Percentiles rank a stretch among this genome's conserved stretches.
phyloP scores from a whole-genome alignment of 331 rosid species.

The Rhamnella rubrinervis region DNA sequence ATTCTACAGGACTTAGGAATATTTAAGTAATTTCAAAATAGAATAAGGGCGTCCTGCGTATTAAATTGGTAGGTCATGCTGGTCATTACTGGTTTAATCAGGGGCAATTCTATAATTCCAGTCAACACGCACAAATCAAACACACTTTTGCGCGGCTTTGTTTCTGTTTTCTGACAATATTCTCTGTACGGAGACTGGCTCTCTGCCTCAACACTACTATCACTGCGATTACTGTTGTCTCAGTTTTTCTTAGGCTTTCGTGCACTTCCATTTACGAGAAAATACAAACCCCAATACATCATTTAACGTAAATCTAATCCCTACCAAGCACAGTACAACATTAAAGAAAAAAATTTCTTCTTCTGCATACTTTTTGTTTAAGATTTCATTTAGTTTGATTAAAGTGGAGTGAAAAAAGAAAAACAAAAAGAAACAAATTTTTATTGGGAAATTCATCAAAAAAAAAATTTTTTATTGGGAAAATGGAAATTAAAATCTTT shows the following conservation, averaged over 20 bases:
- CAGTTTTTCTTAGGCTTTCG: constrained; percentile 21
- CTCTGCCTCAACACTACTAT: neutral
- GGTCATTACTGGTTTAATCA: neutral
- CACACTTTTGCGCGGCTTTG: constrained; percentile 11
- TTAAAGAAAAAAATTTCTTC: neutral
- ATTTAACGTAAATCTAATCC: neutral
- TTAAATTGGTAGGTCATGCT: neutral
- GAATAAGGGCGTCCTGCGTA: no score
- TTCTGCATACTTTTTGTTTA: neutral
- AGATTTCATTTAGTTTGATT: neutral
- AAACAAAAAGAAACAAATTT: neutral
- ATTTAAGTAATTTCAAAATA: no score
- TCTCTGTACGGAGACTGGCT: constrained; percentile 53
- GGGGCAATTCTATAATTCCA: constrained; percentile 11
- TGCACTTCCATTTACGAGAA: constrained; percentile 24
- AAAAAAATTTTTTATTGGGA: constrained; percentile 26
- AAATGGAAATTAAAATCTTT: constrained; percentile 18
- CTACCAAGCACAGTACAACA: no score
- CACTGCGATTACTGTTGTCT: constrained; percentile 17
- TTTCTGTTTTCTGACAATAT: constrained; percentile 52
- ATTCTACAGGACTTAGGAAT: no score
- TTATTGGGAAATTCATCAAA: constrained; percentile 25
- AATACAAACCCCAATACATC: constrained; percentile 30
- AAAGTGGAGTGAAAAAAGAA: neutral
- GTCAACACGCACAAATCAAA: constrained; percentile 28